Conservation (phyloP, 164 flowering plant genomes). For the Berberis vulgaris region DNA sequence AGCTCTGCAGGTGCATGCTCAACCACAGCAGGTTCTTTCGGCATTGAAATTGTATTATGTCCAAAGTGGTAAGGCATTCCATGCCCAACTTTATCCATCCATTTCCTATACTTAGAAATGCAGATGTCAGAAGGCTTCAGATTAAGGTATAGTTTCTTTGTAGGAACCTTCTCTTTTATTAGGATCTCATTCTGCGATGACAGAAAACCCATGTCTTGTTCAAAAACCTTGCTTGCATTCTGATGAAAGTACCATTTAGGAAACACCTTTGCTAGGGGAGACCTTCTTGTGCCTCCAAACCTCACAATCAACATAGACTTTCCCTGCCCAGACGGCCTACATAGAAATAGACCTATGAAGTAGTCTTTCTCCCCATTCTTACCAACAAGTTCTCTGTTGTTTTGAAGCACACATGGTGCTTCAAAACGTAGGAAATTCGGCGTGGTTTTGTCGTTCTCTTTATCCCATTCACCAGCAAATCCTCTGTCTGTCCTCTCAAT, state of each 20-base stretch:
- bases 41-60: slow-evolving; percentile 66
- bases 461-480: slow-evolving; percentile 92
- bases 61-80: slow-evolving; percentile 98
- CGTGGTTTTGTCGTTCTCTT: slow-evolving; percentile 29
- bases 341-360: slow-evolving; percentile 76
- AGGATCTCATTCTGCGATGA: slow-evolving; percentile 90
- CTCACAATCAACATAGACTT: slow-evolving; percentile 94
- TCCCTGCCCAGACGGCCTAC: slow-evolving; percentile 93
- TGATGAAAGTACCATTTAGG: slow-evolving; percentile 93
- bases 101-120: slow-evolving; percentile 86
- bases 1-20: slow-evolving; percentile 97
- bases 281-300: slow-evolving; percentile 53
- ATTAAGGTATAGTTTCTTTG: slow-evolving; percentile 65
- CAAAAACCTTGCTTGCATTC: slow-evolving; percentile 88
- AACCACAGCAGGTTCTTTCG: slow-evolving; percentile 71
- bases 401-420: slow-evolving; percentile 91
- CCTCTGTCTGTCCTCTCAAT: slow-evolving; percentile 69
- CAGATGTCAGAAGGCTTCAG: slow-evolving; percentile 79
- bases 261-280: slow-evolving; percentile 35
- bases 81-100: slow-evolving; percentile 98
- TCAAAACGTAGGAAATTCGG: slow-evolving; percentile 60
- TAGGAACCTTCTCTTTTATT: slow-evolving; percentile 74
- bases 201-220: slow-evolving; percentile 98
- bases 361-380: slow-evolving; percentile 56
- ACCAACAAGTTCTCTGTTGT: slow-evolving; percentile 57